Percentiles rank a stretch among this genome's conserved stretches.
phyloP scores from a whole-genome alignment of 164 flowering plant species.

The Buxus sempervirens region DNA sequence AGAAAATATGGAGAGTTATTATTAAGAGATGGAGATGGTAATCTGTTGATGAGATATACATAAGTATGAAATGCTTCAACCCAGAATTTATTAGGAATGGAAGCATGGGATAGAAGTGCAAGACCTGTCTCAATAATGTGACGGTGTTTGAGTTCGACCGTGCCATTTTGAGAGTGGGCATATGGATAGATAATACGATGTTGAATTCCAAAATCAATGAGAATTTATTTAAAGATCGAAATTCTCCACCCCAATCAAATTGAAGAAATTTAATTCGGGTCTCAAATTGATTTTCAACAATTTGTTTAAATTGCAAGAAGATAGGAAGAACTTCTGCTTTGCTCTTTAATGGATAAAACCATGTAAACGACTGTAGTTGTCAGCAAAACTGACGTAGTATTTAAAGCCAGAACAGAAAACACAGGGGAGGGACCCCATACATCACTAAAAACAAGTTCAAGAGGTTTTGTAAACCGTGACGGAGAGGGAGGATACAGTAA shows the following conservation, averaged over 20 bases:
- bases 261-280: not conserved
- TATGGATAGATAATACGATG: too few relatives aligned
- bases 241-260: too few relatives aligned
- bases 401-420: not conserved
- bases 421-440: not conserved
- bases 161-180: not conserved
- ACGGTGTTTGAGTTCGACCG: not conserved
- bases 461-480: not conserved
- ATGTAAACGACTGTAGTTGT: not conserved
- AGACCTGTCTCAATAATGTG: too few relatives aligned
- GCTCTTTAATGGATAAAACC: not conserved
- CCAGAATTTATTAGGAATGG: not conserved
- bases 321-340: not conserved
- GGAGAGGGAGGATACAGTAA: not conserved
- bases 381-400: not conserved
- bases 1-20: not conserved
- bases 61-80: not conserved
- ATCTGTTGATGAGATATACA: not conserved
- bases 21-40: not conserved
- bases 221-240: too few relatives aligned
- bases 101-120: not conserved
- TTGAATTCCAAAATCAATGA: too few relatives aligned
- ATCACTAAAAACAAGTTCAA: not conserved
- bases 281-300: not conserved
- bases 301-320: not conserved